Conservation (phyloP, 306 rosid species). For the Hippophae tibetana region DNA sequence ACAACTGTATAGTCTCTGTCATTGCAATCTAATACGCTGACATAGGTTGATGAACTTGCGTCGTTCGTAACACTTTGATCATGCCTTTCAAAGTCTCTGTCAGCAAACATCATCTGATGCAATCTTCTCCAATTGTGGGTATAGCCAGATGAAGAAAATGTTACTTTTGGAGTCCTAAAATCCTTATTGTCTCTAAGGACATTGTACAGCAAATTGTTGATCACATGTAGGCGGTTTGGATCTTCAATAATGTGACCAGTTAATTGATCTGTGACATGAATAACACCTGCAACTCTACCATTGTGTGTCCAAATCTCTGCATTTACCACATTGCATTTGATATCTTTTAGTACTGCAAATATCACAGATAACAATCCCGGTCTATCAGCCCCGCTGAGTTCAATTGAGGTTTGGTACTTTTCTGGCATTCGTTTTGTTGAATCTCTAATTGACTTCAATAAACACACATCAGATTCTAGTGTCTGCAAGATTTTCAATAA, state of each 20-base stretch:
- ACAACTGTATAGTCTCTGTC: constrained; percentile 7
- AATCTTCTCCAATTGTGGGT: neutral
- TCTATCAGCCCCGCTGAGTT: neutral
- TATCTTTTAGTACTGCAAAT: neutral
- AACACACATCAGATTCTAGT: constrained; percentile 7
- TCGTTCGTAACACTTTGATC: neutral
- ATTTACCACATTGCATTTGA: constrained; percentile 6
- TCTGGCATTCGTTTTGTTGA: neutral
- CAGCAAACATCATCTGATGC: constrained; percentile 12
- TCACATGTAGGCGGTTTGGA: neutral
- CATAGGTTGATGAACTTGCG: neutral
- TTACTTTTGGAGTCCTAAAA: constrained; percentile 2
- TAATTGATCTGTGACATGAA: constrained; percentile 2
- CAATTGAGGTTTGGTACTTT: constrained; percentile 2
- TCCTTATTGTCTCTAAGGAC: neutral
- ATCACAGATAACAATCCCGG: neutral
- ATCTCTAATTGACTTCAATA: neutral
- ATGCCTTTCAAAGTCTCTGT: constrained; percentile 2
- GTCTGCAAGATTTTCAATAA: constrained; percentile 1
- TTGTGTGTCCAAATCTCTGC: constrained; percentile 9
- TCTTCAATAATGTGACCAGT: constrained; percentile 6
- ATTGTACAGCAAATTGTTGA: constrained; percentile 3
- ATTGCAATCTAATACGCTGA: neutral
- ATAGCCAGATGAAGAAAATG: neutral
- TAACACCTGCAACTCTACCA: constrained; percentile 5